A percentile compares a stretch with the other conserved stretches of the same genome.
These are phyloP conservation scores for Trametes sp. DNA, from an alignment of 1,284 basidiomycete species.

Conservation along the genomic window DNA sequence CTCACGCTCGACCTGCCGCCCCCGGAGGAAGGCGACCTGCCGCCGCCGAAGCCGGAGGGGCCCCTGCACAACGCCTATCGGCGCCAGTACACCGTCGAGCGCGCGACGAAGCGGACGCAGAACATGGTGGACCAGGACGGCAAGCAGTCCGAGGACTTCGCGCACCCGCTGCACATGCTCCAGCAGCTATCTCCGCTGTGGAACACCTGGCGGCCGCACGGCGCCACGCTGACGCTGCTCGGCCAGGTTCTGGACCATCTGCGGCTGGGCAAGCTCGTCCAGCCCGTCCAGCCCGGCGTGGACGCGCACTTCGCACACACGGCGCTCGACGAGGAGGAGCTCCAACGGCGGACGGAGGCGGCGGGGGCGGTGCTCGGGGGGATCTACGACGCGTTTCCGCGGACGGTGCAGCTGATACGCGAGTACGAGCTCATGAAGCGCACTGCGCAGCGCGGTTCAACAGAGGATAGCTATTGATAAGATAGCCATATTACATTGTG, in stretches of 20 bases:
- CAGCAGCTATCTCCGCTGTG: constrained; percentile 69
- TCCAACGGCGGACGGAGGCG: constrained; percentile 38
- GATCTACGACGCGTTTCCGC: constrained; percentile 58
- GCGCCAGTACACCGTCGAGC: constrained; percentile 35
- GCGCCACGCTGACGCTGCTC: constrained; percentile 55
- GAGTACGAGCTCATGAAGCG: constrained; percentile 40
- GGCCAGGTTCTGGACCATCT: constrained; percentile 54
- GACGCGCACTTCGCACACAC: constrained; percentile 25
- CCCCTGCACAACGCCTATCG: constrained; percentile 41
- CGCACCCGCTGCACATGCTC: constrained; percentile 65
- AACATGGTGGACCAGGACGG: constrained; percentile 30
- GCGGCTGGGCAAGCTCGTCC: constrained; percentile 56
- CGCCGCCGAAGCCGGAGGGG: constrained; percentile 39
- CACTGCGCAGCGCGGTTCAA: constrained; percentile 14
- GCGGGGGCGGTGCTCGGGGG: constrained; percentile 51
- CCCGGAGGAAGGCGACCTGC: constrained; percentile 28
- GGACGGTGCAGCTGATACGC: constrained; percentile 52
- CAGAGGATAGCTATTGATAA: constrained; percentile 22
- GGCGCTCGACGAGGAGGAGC: constrained; percentile 36
- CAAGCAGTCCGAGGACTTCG: constrained; percentile 46
- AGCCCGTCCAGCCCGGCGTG: constrained; percentile 45
- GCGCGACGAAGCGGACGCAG: constrained; percentile 30
- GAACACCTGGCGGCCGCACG: constrained; percentile 72
- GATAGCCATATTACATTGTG: constrained; percentile 30
- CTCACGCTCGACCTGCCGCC: constrained; percentile 50